Evolutionary conservation across 768 basidiomycete genomes (phyloP).

Genomic region (Suillus paluster): DNA sequence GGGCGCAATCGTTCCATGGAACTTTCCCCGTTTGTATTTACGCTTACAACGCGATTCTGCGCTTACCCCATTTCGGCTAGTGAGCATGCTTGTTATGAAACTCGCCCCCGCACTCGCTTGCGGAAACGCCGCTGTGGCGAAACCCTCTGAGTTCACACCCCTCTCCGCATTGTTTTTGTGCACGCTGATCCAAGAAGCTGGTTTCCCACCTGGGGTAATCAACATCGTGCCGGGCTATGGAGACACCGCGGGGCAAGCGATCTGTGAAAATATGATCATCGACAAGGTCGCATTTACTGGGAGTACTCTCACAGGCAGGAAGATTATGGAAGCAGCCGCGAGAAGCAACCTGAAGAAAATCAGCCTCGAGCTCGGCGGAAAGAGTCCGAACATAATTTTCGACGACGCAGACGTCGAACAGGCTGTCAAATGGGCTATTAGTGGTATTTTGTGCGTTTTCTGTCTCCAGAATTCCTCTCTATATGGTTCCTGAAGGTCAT

Average conservation of each 20-base stretch:
- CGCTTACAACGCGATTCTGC: not conserved
- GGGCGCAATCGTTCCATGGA: conserved; percentile 70
- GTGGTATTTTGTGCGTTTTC: conserved; percentile 70
- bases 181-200: conserved; percentile 65
- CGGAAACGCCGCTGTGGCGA: conserved; percentile 79
- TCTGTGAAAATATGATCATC: conserved; percentile 65
- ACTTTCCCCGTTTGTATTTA: conserved; percentile 48
- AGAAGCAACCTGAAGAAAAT: conserved; percentile 83
- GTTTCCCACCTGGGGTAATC: conserved; percentile 78
- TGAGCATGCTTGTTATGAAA: conserved; percentile 75
- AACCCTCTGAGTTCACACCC: conserved; percentile 83
- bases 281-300: conserved; percentile 88
- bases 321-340: conserved; percentile 79
- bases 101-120: conserved; percentile 77
- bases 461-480: no score
- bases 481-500: not conserved
- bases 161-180: conserved; percentile 59
- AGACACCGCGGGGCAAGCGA: conserved; percentile 69
- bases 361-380: conserved; percentile 61
- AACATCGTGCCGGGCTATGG: conserved; percentile 82
- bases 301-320: conserved; percentile 77
- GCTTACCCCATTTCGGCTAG: conserved; percentile 19
- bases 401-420: conserved; percentile 51
- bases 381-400: conserved; percentile 54
- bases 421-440: conserved; percentile 71